Evolutionary conservation across 2,329 filamentous ascomycete genomes (phyloP).

Genomic region (Hypoxylon sp.): DNA sequence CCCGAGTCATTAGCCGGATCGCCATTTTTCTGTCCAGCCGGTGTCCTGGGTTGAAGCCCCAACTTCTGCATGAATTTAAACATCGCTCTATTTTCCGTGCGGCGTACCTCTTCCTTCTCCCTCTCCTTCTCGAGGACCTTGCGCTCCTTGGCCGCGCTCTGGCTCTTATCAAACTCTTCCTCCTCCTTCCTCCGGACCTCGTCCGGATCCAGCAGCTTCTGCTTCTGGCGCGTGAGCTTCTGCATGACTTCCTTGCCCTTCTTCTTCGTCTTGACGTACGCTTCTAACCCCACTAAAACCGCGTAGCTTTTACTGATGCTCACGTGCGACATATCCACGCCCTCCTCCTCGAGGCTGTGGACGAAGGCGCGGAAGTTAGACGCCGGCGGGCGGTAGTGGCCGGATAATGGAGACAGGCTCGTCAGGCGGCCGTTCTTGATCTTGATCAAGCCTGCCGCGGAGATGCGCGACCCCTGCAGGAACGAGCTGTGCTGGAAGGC

Average conservation of each 20-base stretch:
- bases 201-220: conserved; percentile 74
- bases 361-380: conserved; percentile 88
- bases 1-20: conserved; percentile 12
- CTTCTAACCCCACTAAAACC: conserved; percentile 85
- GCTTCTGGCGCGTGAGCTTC: conserved; percentile 67
- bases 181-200: conserved; percentile 70
- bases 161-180: conserved; percentile 71
- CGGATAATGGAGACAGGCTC: conserved; percentile 78
- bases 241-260: conserved; percentile 71
- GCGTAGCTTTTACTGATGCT: conserved; percentile 87
- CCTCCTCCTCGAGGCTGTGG: conserved; percentile 76
- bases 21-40: conserved; percentile 34
- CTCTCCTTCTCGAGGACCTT: conserved; percentile 59
- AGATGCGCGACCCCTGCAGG: conserved; percentile 84
- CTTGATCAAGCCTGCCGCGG: conserved; percentile 86
- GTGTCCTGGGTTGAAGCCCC: conserved; percentile 53
- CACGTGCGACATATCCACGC: conserved; percentile 84
- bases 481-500: conserved; percentile 94
- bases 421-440: conserved; percentile 85
- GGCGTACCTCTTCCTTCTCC: conserved; percentile 48
- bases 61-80: conserved; percentile 60
- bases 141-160: conserved; percentile 69
- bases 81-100: conserved; percentile 57
- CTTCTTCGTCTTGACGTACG: conserved; percentile 78
- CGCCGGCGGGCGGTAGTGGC: conserved; percentile 88